Conservation (phyloP, 2,329 filamentous ascomycete genomes). For the Neoascochyta sp. region DNA sequence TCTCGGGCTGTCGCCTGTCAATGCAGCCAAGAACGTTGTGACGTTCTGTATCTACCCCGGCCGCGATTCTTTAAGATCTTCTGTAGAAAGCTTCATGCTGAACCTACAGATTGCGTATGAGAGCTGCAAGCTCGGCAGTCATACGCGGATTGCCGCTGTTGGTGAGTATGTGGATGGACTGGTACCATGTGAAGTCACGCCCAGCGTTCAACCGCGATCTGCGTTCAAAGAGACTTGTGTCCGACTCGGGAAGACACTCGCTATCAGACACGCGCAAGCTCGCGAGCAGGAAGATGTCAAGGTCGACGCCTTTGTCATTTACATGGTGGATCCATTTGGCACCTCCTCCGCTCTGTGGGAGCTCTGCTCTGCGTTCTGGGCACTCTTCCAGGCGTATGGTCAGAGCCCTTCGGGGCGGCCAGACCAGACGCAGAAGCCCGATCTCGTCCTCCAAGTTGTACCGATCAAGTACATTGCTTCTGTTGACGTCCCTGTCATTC, state of each 20-base stretch:
- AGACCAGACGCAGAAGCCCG: conserved; percentile 39
- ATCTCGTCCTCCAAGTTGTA: conserved; percentile 74
- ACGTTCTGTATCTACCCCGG: conserved; percentile 68
- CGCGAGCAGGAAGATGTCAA: conserved; percentile 48
- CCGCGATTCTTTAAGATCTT: conserved; percentile 59
- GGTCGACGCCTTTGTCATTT: conserved; percentile 61
- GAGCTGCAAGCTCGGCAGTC: conserved; percentile 66
- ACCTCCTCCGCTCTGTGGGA: conserved; percentile 59
- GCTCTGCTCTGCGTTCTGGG: conserved; percentile 69
- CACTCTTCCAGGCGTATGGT: conserved; percentile 63
- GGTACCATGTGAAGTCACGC: conserved; percentile 26
- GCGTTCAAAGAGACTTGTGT: conserved; percentile 37
- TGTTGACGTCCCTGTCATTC: conserved; percentile 59
- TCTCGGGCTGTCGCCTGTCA: conserved; percentile 67
- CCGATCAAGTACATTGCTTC: conserved; percentile 66
- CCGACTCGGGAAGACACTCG: conserved; percentile 41
- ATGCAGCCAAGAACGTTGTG: conserved; percentile 67
- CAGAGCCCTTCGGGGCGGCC: conserved; percentile 47
- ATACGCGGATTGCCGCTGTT: conserved; percentile 46
- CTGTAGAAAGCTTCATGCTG: conserved; percentile 61
- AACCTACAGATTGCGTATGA: conserved; percentile 70
- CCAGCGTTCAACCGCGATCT: conserved; percentile 15
- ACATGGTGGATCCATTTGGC: conserved; percentile 68
- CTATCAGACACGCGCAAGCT: conserved; percentile 33
- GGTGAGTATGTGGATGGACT: conserved; percentile 37